These are phyloP conservation scores for Trichosporon ovoides DNA, from an alignment of 1,284 basidiomycete genomes.

Conservation along the genomic window DNA sequence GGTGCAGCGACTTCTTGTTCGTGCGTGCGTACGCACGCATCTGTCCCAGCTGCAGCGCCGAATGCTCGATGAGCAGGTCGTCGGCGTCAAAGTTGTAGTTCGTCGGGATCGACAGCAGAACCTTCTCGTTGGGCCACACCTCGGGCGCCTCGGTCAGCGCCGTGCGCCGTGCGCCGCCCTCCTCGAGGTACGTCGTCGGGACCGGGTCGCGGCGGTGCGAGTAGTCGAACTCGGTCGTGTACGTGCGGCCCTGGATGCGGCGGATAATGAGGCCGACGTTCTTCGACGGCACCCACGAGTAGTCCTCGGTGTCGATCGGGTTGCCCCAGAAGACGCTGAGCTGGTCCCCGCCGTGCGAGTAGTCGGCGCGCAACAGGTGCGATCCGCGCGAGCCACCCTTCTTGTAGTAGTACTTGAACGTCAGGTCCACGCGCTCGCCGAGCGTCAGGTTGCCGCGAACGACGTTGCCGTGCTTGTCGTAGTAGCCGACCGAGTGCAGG, in stretches of 20 bases:
- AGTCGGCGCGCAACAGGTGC: slow-evolving; percentile 12
- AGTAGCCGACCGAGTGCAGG: background rate
- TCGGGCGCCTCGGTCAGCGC: slow-evolving; percentile 1
- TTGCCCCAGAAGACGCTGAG: slow-evolving; percentile 16
- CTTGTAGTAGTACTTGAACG: slow-evolving; percentile 14
- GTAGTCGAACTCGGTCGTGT: slow-evolving; percentile 12
- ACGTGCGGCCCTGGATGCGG: slow-evolving; percentile 1
- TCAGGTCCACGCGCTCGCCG: background rate
- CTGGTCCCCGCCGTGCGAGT: background rate
- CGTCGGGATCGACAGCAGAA: slow-evolving; percentile 3
- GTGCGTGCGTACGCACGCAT: slow-evolving; percentile 6
- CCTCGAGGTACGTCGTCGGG: slow-evolving; percentile 8
- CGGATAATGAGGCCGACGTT: slow-evolving; percentile 10
- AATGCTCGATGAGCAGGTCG: slow-evolving; percentile 10
- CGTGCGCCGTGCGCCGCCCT: slow-evolving; percentile 4
- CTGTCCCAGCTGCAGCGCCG: slow-evolving; percentile 2
- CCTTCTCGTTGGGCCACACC: background rate
- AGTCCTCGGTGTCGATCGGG: slow-evolving; percentile 8
- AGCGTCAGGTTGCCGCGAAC: slow-evolving; percentile 5
- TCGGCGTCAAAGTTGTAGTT: slow-evolving; percentile 11
- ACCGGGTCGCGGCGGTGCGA: slow-evolving; percentile 13
- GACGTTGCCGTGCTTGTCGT: slow-evolving; percentile 9
- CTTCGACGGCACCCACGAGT: slow-evolving; percentile 14
- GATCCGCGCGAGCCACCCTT: slow-evolving; percentile 2
- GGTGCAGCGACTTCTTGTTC: background rate